These are phyloP conservation scores for Kokia cookei DNA, from an alignment of 441 rosid species.

Conservation along the genomic window DNA sequence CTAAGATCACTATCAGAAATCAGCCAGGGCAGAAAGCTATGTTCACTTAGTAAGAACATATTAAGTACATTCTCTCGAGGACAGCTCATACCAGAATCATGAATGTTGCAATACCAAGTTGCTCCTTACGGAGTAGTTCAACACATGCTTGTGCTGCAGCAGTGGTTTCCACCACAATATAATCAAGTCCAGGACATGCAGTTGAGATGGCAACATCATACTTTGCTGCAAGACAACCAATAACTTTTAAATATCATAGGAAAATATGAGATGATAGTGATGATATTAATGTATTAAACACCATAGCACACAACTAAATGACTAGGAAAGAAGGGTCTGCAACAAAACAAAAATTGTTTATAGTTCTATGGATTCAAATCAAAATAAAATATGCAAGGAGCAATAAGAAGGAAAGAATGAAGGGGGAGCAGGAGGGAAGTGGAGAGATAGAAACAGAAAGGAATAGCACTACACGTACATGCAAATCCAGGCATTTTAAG, in stretches of 20 bases:
- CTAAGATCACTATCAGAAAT: background rate
- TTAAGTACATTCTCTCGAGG: background rate
- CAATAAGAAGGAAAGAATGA: background rate
- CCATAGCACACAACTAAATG: background rate
- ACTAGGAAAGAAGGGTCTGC: background rate
- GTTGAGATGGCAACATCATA: conserved; percentile 95
- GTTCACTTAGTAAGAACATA: background rate
- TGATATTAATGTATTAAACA: background rate
- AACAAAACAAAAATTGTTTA: background rate
- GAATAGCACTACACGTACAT: background rate
- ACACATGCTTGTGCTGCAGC: conserved; percentile 90
- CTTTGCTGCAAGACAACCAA: conserved; percentile 58
- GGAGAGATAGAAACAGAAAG: background rate
- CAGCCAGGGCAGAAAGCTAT: background rate
- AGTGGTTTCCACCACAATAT: conserved; percentile 93
- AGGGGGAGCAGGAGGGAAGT: background rate
- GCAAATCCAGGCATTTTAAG: background rate
- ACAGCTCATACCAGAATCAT: conserved; percentile 82
- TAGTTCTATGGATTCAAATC: background rate
- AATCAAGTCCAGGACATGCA: conserved; percentile 87
- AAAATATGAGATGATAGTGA: background rate
- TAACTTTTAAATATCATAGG: background rate
- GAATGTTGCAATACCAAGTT: conserved; percentile 91
- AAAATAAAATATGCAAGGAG: background rate
- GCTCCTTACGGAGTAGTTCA: conserved; percentile 79